Conservation (phyloP, 2,329 filamentous ascomycete genomes). For the Colletotrichum camelliae region DNA sequence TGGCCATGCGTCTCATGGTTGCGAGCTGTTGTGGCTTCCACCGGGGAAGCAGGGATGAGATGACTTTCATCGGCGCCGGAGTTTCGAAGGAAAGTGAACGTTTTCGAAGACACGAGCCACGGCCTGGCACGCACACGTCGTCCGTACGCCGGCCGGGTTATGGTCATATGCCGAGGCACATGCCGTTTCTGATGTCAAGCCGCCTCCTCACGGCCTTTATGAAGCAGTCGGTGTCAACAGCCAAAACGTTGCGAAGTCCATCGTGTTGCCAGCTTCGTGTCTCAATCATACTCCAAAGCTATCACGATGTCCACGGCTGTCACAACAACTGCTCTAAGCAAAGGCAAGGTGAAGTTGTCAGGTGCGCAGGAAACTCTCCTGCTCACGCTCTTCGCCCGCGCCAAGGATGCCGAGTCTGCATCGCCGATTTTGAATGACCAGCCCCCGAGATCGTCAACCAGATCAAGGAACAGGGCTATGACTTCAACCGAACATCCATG, state of each 20-base stretch:
- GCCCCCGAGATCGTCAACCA: constrained; percentile 1
- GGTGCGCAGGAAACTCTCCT: constrained; percentile 23
- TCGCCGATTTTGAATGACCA: constrained; percentile 20
- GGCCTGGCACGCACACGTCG: background rate
- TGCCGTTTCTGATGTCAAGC: background rate
- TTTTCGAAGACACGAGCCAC: background rate
- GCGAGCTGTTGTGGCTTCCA: background rate
- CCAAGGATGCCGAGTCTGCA: constrained; percentile 11
- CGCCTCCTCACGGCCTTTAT: background rate
- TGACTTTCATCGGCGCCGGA: background rate
- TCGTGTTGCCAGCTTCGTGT: accelerated
- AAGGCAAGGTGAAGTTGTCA: constrained; percentile 7
- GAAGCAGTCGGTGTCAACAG: background rate
- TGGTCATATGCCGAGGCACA: background rate
- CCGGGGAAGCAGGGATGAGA: background rate
- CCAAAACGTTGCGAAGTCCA: background rate
- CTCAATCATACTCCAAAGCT: background rate
- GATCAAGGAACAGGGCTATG: constrained; percentile 6
- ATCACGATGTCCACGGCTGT: background rate
- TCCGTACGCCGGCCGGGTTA: background rate
- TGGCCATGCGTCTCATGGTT: background rate
- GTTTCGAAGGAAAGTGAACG: background rate
- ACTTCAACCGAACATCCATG: background rate
- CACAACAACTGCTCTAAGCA: background rate
- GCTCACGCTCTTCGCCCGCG: constrained; percentile 18